phyloP scores from a whole-genome alignment of 331 rosid species.

The Prunus yedoensis region DNA sequence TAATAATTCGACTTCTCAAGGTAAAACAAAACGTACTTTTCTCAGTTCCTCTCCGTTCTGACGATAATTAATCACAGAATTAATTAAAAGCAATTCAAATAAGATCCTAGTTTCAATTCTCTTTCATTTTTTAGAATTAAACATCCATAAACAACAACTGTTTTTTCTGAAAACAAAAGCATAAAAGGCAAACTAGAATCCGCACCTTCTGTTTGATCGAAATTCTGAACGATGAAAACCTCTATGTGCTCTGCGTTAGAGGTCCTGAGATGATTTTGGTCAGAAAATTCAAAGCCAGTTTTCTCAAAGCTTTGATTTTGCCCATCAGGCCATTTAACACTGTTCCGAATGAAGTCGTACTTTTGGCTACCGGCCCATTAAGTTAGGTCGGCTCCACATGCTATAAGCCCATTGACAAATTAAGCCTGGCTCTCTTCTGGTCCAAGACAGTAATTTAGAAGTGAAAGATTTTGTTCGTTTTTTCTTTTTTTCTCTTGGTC shows the following conservation, averaged over 20 bases:
- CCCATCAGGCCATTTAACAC: neutral
- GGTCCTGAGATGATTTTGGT: neutral
- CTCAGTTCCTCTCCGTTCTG: neutral
- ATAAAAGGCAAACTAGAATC: neutral
- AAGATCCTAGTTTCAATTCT: neutral
- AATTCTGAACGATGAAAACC: neutral
- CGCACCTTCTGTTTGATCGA: slow-evolving; percentile 6
- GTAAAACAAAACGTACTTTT: neutral
- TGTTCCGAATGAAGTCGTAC: neutral
- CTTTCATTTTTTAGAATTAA: neutral
- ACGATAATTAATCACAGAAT: neutral
- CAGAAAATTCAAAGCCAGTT: neutral
- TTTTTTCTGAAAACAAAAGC: neutral
- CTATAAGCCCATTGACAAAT: neutral
- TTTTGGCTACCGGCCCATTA: no score
- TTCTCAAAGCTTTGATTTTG: neutral
- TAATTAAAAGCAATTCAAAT: neutral
- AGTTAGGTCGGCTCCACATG: neutral
- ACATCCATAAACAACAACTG: neutral
- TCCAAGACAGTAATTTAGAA: neutral
- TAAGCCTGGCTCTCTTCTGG: neutral
- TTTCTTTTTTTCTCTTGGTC: no score
- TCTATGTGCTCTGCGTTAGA: neutral
- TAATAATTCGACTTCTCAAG: neutral
- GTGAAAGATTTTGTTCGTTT: neutral